Percentiles rank a stretch among this genome's conserved stretches.
Conservation (phyloP, 176 grass and related monocot species). For the Eragrostis nindensis region DNA sequence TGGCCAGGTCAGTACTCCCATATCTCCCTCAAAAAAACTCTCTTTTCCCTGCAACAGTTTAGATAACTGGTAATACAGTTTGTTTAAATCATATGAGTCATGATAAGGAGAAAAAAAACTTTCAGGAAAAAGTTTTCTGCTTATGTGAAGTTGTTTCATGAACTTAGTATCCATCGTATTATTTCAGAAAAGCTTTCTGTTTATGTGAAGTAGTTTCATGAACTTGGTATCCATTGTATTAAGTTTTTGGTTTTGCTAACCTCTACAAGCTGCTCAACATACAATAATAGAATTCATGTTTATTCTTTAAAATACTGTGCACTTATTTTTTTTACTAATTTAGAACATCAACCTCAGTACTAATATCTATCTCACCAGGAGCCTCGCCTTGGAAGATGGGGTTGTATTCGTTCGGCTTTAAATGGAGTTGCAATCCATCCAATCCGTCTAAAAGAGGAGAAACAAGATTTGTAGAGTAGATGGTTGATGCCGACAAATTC, state of each 20-base stretch:
- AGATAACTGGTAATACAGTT: background rate
- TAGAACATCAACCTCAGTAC: background rate
- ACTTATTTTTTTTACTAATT: background rate
- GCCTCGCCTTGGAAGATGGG: slow-evolving; percentile 84
- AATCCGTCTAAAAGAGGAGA: slow-evolving; percentile 55
- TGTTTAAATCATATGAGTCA: background rate
- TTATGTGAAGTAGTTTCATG: background rate
- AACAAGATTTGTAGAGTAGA: slow-evolving; percentile 35
- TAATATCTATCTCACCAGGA: slow-evolving; percentile 55
- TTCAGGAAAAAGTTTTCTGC: background rate
- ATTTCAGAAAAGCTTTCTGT: background rate
- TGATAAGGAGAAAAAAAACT: background rate
- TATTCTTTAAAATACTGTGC: background rate
- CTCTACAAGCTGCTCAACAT: background rate
- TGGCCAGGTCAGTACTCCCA: slow-evolving; percentile 63
- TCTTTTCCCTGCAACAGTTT: background rate
- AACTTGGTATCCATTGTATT: background rate
- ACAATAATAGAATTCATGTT: background rate
- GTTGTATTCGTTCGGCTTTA: slow-evolving; percentile 46
- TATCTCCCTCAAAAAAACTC: background rate
- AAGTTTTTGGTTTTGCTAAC: background rate
- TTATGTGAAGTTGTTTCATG: background rate
- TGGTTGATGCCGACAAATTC: background rate
- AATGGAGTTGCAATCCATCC: slow-evolving; percentile 79
- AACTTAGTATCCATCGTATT: background rate